Evolutionary conservation across 1,284 basidiomycete genomes (phyloP), one percentile per base, ranked within the genome.

Genomic region (Farysia itapuensis): DNA sequence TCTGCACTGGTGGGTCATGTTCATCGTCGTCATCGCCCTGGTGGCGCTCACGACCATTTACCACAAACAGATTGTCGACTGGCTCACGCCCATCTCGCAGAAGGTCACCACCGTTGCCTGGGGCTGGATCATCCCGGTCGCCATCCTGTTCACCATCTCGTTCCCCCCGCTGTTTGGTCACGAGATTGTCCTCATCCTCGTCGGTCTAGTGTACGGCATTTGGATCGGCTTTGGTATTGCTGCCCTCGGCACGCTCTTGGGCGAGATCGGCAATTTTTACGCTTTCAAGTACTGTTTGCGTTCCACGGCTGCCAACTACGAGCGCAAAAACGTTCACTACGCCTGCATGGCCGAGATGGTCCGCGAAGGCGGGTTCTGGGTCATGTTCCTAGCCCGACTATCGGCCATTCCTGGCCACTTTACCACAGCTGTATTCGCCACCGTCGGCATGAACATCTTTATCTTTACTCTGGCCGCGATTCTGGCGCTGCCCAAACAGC

Each of bases 51-150:
- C 88, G 57, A 80, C 82, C 3, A 72, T 89, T 12, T 89, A 83
- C 65, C 84, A 86, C 66, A 77, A 78, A 22, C 78, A 84, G 79
- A 88, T 89, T 50, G 83, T 89, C 19, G 63, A 80, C 12, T 84
- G 82, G 81, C 77, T 89, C 37, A 83, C 80, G 15, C 86, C 86
- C 2, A 81, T 82, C 4, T 84, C 85, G 2, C 79, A 81, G 21
- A 84, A 84, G 81, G 79, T 89, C 71, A 82, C 85, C 54, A 70
- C 80, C 24, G 54, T 81, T 15, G 73, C 78, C 9, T 79, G 72
- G 30, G 90, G 90, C 15, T 93, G 85, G 85, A 76, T 86, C 14
- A 89, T 94, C 32, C 90, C 90, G 1, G 89, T 92, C 36, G 87
- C 78, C 33, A 80, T 90, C 39, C 79, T 89, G 20, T 86, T 89